Base-by-base conservation (phyloP, 441 rosid genomes). In the Corymbia citriodora region DNA sequence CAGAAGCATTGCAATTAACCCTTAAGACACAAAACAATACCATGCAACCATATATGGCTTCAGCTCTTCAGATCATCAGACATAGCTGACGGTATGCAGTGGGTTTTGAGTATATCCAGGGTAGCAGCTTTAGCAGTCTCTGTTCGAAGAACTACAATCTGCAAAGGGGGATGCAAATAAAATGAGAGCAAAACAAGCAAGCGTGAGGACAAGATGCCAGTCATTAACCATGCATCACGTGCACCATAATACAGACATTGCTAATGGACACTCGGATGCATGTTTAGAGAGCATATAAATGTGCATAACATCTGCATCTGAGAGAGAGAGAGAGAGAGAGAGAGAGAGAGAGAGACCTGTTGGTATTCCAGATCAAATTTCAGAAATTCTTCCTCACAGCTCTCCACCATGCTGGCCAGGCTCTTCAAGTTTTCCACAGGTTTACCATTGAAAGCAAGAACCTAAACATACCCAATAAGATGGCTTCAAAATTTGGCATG, bases 11-110 rank as follows among this genome's bases (percentile, higher is more conserved):
- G 85, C 85, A 40, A 40, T 74, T 7, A 40, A 7, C 3, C 85
- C 5, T 12, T 2, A 12, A 8, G n/a, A 74, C 29, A 74, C 17
- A 40, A 40, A 13, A 40, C 70, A 63, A 63, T 63, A 40, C n/a
- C 52, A 40, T 48, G 85, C 17, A 74, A 40, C 52, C 17, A 23
- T 40, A 23, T 40, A 40, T 40, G 85, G 48, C 40, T 89, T 93
- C 92, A 94, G 40, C 92, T 90, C 94, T 95, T 97, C 89, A 98
- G 98, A 94, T 98, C 99, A 88, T 94, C 97, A 55, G 99, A 98
- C 96, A 97, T 94, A 21, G 99, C 96, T 33, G 98, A 95, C 88
- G 99, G 97, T 93, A 98, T 97, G 94, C 98, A 95, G 90, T 98
- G 99, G 52, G 97, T 97, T 21, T 95, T 91, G 65, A 98, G 96